Conservation (phyloP, 164 flowering plant genomes). For the Chimonanthus salicifolius region DNA sequence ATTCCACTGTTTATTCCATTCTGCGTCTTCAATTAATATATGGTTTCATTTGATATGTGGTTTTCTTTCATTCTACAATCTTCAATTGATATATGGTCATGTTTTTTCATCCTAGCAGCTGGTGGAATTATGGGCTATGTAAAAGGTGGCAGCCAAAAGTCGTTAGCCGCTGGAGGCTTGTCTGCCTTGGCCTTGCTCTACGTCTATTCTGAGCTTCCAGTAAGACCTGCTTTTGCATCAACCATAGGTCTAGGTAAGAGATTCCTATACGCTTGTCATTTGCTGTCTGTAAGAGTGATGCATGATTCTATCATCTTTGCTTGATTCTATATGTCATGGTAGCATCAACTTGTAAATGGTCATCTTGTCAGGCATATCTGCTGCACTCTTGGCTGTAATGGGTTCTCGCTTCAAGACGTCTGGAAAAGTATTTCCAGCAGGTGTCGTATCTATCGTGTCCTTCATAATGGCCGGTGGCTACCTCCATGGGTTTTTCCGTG, state of each 20-base stretch:
- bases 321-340: background rate
- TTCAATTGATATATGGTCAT: background rate
- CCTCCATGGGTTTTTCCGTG: constrained; percentile 74
- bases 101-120: constrained; percentile 28
- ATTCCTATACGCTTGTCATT: background rate
- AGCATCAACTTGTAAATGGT: background rate
- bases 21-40: background rate
- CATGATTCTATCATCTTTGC: background rate
- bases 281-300: background rate
- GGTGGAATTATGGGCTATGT: constrained; percentile 93
- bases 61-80: background rate
- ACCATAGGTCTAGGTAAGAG: constrained; percentile 67
- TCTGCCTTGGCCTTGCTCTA: constrained; percentile 53
- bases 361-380: constrained; percentile 48
- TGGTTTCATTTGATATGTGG: background rate
- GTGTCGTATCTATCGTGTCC: constrained; percentile 78
- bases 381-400: constrained; percentile 75
- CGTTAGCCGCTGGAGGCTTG: constrained; percentile 70
- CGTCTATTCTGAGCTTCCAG: constrained; percentile 72
- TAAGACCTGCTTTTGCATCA: constrained; percentile 68
- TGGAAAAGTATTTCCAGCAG: constrained; percentile 87
- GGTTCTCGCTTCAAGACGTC: constrained; percentile 79
- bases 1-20: background rate
- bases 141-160: constrained; percentile 88
- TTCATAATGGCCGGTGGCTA: constrained; percentile 87